phyloP scores from a whole-genome alignment of 768 basidiomycete species.

The Tephrocybe sp. region DNA sequence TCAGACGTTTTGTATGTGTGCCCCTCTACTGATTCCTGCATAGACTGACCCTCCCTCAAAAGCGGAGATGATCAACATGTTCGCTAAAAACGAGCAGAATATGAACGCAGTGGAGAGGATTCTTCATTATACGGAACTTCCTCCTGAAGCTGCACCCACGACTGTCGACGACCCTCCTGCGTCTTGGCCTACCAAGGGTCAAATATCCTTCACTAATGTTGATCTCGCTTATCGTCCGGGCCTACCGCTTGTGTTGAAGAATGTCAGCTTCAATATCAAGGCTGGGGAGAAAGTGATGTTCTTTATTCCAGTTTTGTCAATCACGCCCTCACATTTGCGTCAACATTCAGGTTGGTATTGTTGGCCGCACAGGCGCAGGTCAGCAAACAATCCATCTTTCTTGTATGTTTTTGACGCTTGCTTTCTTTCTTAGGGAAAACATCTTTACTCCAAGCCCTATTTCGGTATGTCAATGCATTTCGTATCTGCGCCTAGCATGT shows the following conservation, averaged over 20 bases:
- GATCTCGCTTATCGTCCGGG: conserved; percentile 60
- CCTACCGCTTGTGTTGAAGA: conserved; percentile 65
- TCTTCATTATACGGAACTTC: conserved; percentile 65
- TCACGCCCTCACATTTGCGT: background rate
- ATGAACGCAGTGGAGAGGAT: conserved; percentile 76
- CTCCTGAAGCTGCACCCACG: conserved; percentile 48
- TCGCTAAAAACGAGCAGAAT: conserved; percentile 64
- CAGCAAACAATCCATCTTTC: background rate
- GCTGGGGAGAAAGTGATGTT: conserved; percentile 64
- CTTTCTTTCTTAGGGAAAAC: conserved; percentile 41
- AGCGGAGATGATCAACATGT: conserved; percentile 57
- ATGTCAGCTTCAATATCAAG: conserved; percentile 51
- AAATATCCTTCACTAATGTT: conserved; percentile 56
- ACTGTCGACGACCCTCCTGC: conserved; percentile 45
- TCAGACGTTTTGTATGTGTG: conserved; percentile 50
- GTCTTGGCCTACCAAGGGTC: conserved; percentile 52
- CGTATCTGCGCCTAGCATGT: background rate
- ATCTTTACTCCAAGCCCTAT: conserved; percentile 56
- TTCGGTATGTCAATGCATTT: conserved; percentile 40
- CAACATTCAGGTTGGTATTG: conserved; percentile 40
- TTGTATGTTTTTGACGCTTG: background rate
- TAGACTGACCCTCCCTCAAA: background rate
- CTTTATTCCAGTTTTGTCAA: background rate
- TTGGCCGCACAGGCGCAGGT: conserved; percentile 49
- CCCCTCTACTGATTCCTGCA: background rate